Base-by-base conservation (phyloP, 495 filamentous ascomycete genomes). In the Sporormia fimetaria region DNA sequence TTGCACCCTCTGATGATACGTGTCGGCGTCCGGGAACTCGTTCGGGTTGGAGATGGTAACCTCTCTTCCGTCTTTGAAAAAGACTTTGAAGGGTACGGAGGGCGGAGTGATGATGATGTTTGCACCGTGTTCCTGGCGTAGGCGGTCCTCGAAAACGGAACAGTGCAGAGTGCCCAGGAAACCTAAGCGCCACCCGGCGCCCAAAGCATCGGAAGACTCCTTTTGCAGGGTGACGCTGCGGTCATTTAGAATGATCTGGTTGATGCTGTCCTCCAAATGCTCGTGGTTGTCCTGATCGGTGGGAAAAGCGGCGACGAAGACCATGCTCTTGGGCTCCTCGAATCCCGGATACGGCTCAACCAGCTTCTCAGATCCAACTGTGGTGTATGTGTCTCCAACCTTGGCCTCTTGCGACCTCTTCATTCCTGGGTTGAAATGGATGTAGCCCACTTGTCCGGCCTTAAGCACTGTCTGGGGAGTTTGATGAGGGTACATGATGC, bases 391-490 rank as follows among this genome's bases (percentile, higher is more conserved):
- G 49, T 96, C 92, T 15, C 90, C 90, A 33, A 96, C 79, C 63
- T 94, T 92, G 34, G 90, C 87, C 53, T 98, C 90, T 53, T 90
- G 78, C 43, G 83, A 92, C 40, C 75, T 71, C 63, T 94, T 96
- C 90, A 98, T 98, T 6, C 88, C 90, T 0, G 92, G 90, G 55
- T 94, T 96, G 67, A 98, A 96, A 60, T 80, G 82, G 27, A 95
- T 76, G 48, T 98, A 98, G 21, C 90, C 90, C 22, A 98, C 83
- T 58, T 98, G 90, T 0, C 90, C 90, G 0, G 90, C 87, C 21
- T 87, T 75, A 20, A 98, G 65, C 26, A 76, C 63, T 2, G 68
- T 74, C 59, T 93, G 87, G 1, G 86, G 70, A 3, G 81, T 88
- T 57, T 84, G 82, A n/a, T 78, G 69, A 0, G 92, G 90, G 52